Evolutionary conservation across 1,284 basidiomycete genomes (phyloP), one percentile per base, ranked within the genome.

Genomic region (Apiotrichum brassicae): DNA sequence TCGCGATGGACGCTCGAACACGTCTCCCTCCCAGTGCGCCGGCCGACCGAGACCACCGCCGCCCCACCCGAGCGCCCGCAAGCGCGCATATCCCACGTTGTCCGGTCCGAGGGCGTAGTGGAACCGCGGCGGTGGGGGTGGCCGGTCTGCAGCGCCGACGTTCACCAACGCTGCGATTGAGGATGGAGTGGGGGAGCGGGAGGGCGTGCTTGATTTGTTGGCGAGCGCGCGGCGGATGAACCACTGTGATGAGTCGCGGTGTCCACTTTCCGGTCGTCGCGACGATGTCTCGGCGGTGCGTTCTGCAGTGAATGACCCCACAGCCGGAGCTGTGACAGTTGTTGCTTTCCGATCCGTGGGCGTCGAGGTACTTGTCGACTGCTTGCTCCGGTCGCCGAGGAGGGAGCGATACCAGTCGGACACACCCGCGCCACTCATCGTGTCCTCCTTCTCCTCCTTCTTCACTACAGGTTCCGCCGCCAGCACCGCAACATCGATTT

Each of bases 141-240:
- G 48, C 5, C 30, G 26, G 2, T 43, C 43, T 0, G 56, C 37
- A 3, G 35, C 30, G 30, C 64, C 56, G 37, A 30, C 28, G 28
- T 30, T 30, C 3, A 30, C 28, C 11, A 30, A 14, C 28, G 28
- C 28, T 9, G 28, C 28, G 5, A 30, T 30, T 6, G 28, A 30
- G 9, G 28, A 11, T 14, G 28, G 28, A 11, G 28, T 30, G 9
- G 28, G 14, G 9, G 28, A 30, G 28, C 28, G 28, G 28, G 59
- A 43, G 22, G 32, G 33, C 25, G 48, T 30, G n/a, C 52, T 16
- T 22, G 54, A 30, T 25, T 41, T 32, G 30, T 46, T 53, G n/a
- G 49, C 41, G 14, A 70, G 61, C 4, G 66, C 66, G 40, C 68
- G 64, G 4, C 68, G 67, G 52, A 72, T 70, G 58, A 69, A 72